phyloP scores from a whole-genome alignment of 345 rosid species.

The Gossypium longicalyx region DNA sequence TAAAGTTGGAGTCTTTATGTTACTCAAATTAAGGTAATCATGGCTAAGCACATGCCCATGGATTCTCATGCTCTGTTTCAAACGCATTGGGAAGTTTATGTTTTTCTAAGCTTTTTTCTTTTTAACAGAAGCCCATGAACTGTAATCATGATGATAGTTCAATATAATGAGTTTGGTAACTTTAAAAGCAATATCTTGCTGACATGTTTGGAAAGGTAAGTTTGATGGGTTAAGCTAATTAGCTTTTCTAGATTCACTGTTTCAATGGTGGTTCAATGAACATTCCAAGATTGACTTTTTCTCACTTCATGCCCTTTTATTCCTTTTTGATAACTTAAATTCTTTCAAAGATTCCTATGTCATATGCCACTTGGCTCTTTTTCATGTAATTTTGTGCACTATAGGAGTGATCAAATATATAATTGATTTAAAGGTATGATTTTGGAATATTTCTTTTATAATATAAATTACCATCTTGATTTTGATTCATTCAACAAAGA shows the following conservation, averaged over 20 bases:
- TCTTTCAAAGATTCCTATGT: neutral
- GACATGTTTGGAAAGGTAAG: slow-evolving; percentile 5
- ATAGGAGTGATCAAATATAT: no score
- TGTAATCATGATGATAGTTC: slow-evolving; percentile 25
- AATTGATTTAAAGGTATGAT: no score
- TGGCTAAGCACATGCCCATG: slow-evolving; percentile 30
- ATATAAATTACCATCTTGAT: no score
- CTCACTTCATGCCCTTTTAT: neutral
- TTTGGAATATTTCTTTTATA: no score
- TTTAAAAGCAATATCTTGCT: slow-evolving; percentile 15
- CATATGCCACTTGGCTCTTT: neutral
- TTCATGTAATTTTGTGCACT: neutral
- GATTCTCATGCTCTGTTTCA: slow-evolving; percentile 21
- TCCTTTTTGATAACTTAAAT: neutral
- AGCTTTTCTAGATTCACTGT: neutral
- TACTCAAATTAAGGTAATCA: slow-evolving; percentile 23
- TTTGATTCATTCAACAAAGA: no score
- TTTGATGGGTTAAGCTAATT: neutral
- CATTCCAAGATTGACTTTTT: neutral
- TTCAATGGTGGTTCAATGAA: slow-evolving; percentile 29
- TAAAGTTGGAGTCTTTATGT: neutral
- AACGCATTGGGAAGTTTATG: slow-evolving; percentile 5
- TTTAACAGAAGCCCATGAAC: slow-evolving; percentile 8
- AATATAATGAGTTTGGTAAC: slow-evolving; percentile 3
- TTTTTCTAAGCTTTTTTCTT: neutral